Evolutionary conservation across 768 basidiomycete species (phyloP).

Genomic region (Podaxis mareebaensis): DNA sequence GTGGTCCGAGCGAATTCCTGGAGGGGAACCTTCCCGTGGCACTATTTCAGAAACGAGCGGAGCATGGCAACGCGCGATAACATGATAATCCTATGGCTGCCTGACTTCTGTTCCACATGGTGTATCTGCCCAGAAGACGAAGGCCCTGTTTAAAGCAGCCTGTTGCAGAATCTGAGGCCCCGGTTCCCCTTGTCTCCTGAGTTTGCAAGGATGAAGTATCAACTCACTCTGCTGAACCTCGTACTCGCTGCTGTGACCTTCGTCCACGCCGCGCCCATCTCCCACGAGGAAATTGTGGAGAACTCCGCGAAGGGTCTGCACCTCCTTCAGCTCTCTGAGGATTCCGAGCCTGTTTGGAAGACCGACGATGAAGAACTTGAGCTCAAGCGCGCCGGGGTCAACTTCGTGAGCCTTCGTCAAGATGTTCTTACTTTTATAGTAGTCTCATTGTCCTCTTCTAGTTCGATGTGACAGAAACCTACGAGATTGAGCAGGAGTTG

Average conservation of each 20-base stretch:
- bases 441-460: conserved; percentile 16
- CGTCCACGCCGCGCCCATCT: conserved; percentile 31
- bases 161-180: background rate
- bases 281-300: conserved; percentile 31
- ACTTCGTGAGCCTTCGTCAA: conserved; percentile 32
- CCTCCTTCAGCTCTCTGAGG: conserved; percentile 37
- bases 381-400: conserved; percentile 31
- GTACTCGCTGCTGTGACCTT: conserved; percentile 26
- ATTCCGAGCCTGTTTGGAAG: conserved; percentile 40
- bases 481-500: conserved; percentile 31
- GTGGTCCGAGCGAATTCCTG: background rate
- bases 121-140: background rate
- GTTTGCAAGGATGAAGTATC: conserved; percentile 4
- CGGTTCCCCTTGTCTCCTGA: background rate
- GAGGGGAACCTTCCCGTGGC: background rate
- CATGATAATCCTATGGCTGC: background rate
- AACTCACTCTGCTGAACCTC: conserved; percentile 10
- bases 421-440: background rate
- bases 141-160: conserved; percentile 2
- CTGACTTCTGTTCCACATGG: conserved; percentile 10
- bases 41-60: background rate
- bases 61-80: background rate
- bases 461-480: conserved; percentile 45
- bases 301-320: conserved; percentile 37
- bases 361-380: conserved; percentile 39